Evolutionary conservation across 2,329 filamentous ascomycete genomes (phyloP), one percentile per base, ranked within the genome.

Genomic region (Coniella vitis): DNA sequence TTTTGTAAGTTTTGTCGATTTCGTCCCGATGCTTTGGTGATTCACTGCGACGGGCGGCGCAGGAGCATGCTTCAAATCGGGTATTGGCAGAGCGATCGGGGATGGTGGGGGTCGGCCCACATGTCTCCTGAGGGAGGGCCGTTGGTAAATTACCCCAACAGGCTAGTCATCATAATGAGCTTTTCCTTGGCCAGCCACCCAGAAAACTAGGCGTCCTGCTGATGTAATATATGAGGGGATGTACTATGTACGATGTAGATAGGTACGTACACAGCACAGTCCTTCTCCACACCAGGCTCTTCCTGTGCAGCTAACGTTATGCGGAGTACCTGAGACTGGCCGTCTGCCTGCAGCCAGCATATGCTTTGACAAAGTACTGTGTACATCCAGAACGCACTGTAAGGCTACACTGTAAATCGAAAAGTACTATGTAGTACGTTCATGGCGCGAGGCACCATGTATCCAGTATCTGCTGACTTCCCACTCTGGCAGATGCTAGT

Each of bases 21-120:
- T 19, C 25, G 17, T 20, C 25, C 29, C 40, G 40, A 42, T 42
- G 7, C 25, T 12, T 32, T 12, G 21, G 12, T 22, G 34, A 35
- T 38, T 38, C 25, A 7, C 38, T 35, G 22, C 35, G 43, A 45
- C 32, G 43, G 25, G 21, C 36, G 19, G 35, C 12, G 36, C 35
- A 38, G 21, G 43, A 22, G 36, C 7, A 29, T 7, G 22, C 35
- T 21, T 38, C 16, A 22, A 45, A 45, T 45, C 43, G 43, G 17
- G 22, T n/a, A 31, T 45, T 38, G 43, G 43, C 34, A 38, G 43
- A 21, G 8, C 32, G 43, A 45, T 45, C 43, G 43, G 38, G 14
- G 35, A 16, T 38, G 20, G 22, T 25, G 43, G 22, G 22, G 2
- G 35, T 22, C 21, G n/a, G 22, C 19, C 43, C 22, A 34, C 35